A percentile compares a stretch with the other conserved stretches of the same genome.
Evolutionary conservation across 768 basidiomycete genomes (phyloP).

Genomic region (Hericium coralloides): DNA sequence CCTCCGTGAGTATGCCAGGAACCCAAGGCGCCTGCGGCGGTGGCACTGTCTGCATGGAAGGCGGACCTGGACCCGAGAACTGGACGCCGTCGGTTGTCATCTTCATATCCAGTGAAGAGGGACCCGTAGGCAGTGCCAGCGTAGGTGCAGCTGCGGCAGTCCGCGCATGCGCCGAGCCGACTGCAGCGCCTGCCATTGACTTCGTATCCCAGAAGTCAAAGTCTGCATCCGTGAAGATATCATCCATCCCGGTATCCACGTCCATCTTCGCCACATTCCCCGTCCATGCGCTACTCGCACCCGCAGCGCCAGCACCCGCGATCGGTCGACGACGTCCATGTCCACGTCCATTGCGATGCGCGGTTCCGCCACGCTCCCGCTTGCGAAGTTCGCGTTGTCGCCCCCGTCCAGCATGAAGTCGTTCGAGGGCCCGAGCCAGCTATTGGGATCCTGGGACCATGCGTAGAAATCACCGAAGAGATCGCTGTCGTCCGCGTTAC

Average conservation of each 20-base stretch:
- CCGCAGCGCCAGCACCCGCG: conserved; percentile 20
- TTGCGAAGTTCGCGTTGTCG: neutral
- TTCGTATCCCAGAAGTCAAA: conserved; percentile 74
- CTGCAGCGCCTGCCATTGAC: conserved; percentile 31
- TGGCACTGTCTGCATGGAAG: conserved; percentile 10
- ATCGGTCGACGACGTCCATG: conserved; percentile 37
- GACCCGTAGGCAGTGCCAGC: conserved; percentile 11
- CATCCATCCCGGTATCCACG: conserved; percentile 21
- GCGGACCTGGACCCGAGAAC: conserved; percentile 20
- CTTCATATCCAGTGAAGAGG: too few species aligned
- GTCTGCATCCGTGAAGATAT: conserved; percentile 73
- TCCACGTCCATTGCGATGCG: conserved; percentile 26
- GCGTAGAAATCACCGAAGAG: conserved; percentile 15
- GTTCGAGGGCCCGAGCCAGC: conserved; percentile 8
- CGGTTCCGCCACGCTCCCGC: too few species aligned
- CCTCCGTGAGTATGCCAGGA: neutral
- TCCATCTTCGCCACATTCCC: conserved; percentile 19
- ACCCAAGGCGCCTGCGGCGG: neutral
- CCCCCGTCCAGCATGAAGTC: conserved; percentile 7
- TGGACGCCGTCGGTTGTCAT: conserved; percentile 20
- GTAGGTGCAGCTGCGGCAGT: conserved; percentile 23
- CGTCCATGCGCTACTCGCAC: neutral
- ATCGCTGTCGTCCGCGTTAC: conserved; percentile 6
- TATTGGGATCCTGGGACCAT: conserved; percentile 15
- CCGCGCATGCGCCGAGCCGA: conserved; percentile 11